Evolutionary conservation across 148 eudicot genomes (phyloP).

Genomic region (Heliosperma pusillum): DNA sequence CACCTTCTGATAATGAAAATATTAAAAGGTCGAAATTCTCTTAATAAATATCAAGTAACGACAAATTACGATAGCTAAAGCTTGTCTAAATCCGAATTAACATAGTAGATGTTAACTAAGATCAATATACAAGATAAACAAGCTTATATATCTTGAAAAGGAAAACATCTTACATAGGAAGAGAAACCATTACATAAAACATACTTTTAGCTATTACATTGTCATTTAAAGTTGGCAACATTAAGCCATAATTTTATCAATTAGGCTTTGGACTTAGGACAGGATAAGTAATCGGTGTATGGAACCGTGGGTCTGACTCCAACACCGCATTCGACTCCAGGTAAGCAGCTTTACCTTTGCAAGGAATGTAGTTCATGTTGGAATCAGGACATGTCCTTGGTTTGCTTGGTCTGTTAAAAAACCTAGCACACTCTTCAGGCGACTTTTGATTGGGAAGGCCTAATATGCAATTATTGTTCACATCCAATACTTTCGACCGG

Average conservation of each 20-base stretch:
- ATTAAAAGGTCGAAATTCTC: too few species aligned
- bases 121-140: neutral
- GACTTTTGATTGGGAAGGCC: slow-evolving; percentile 35
- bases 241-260: neutral
- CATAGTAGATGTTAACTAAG: neutral
- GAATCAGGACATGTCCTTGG: slow-evolving; percentile 24
- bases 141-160: neutral
- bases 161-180: neutral
- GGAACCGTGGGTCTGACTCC: neutral
- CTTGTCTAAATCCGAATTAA: neutral
- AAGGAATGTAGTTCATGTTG: slow-evolving; percentile 24
- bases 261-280: slow-evolving; percentile 18
- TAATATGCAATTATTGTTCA: slow-evolving; percentile 34
- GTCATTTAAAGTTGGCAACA: neutral
- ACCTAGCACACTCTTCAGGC: slow-evolving; percentile 22
- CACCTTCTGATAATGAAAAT: neutral
- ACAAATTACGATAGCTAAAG: neutral
- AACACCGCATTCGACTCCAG: slow-evolving; percentile 3
- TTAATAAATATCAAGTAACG: too few species aligned
- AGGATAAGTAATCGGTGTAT: slow-evolving; percentile 15
- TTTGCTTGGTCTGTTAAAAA: slow-evolving; percentile 23
- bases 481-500: slow-evolving; percentile 25
- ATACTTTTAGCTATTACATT: neutral
- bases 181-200: neutral
- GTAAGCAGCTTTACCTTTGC: slow-evolving; percentile 21